Evolutionary conservation across 192 early-diverging fungal genomes (phyloP), one percentile per base, ranked within the genome.

Genomic region (Rhizophagus clarus): DNA sequence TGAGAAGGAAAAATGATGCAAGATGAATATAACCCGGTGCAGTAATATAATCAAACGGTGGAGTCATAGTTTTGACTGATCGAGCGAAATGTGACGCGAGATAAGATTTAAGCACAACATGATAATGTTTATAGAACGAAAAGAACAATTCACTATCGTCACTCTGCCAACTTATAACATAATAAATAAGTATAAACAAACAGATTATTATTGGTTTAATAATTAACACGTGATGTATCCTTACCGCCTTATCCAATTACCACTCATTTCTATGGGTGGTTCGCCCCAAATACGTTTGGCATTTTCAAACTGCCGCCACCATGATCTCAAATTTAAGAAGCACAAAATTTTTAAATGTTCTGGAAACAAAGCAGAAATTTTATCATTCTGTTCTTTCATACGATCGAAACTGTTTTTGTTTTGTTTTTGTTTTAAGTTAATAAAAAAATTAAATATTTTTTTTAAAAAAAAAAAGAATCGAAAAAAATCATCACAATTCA

Each of bases 71-170:
- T 77, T 60, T 80, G 64, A 20, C 74, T 62, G 32, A 22, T 37
- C 78, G 70, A 5, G 83, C 68, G 9, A 85, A 37, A 8, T 85
- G 76, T 28, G 37, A 62, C 2, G 73, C 69, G 12, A 88, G 49
- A 47, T 87, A 86, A 6, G 80, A 78, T 74, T 83, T 73, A 20
- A 88, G 82, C 9, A 83, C 83, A 12, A 86, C 63, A 51, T 89
- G 86, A 64, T 89, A 89, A 63, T 89, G 86, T 14, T 85, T 80
- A 61, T 87, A 89, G 80, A 89, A 89, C 45, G 86, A 81, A 80
- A 89, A 89, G 79, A 89, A 89, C 17, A 89, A 77, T 61, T 89
- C 88, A 47, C 86, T 87, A 26, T 89, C 88, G 22, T 89, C 88
- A 69, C 85, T 86, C 67, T 87, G 88, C 88, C 88, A 89, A 64